These are phyloP conservation scores for Graphilbum ipis-grandicollis DNA, from an alignment of 2,329 filamentous ascomycete species.

Conservation along the genomic window DNA sequence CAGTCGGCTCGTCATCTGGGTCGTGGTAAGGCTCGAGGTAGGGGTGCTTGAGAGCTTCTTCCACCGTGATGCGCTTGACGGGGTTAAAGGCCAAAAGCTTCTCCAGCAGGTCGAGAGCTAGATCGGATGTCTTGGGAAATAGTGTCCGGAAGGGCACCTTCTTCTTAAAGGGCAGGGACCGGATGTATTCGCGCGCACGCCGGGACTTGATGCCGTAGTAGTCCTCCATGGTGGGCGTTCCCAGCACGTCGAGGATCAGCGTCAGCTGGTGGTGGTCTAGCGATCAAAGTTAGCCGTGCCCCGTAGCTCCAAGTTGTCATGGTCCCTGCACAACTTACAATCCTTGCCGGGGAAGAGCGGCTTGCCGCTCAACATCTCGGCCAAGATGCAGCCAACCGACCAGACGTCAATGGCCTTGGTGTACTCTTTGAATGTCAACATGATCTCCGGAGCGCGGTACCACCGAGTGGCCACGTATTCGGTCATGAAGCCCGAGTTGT, in stretches of 20 bases:
- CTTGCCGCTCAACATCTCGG: constrained; percentile 98
- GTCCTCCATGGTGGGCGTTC: constrained; percentile 98
- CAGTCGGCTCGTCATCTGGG: constrained; percentile 93
- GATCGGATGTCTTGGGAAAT: constrained; percentile 98
- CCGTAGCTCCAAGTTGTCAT: no score
- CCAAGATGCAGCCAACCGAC: constrained; percentile 95
- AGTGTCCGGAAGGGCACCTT: constrained; percentile 95
- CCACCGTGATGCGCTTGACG: constrained; percentile 94
- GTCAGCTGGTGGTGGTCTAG: constrained; percentile 94
- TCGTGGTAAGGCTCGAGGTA: constrained; percentile 99
- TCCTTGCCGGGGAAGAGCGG: constrained; percentile 97
- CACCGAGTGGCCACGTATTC: constrained; percentile 99
- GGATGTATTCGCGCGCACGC: constrained; percentile 92
- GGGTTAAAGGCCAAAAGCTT: constrained; percentile 96
- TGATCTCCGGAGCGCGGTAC: constrained; percentile 98
- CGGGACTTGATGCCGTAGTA: constrained; percentile 99
- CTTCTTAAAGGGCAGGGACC: constrained; percentile 97
- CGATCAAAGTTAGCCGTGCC: no score
- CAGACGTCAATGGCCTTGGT: constrained; percentile 99
- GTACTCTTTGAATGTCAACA: constrained; percentile 99
- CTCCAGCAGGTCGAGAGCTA: constrained; percentile 85
- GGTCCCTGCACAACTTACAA: constrained; percentile 48
- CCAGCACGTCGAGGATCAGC: constrained; percentile 88
- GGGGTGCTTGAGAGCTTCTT: constrained; percentile 91
- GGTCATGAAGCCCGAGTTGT: constrained; percentile 99